Evolutionary conservation across 257 asterid genomes (phyloP).

Genomic region (Ligustrum vulgare): DNA sequence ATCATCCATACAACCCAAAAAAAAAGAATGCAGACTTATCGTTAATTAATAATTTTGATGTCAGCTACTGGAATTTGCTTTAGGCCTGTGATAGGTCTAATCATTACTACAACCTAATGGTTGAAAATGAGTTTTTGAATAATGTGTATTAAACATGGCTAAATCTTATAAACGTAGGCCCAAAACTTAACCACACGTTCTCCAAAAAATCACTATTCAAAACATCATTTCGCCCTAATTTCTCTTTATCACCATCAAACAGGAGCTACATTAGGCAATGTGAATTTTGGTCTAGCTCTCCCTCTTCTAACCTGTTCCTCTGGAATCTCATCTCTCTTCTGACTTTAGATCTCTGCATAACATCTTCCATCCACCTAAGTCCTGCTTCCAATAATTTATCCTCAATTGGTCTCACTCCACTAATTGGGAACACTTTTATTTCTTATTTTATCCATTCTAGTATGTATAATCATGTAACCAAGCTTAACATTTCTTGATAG

Average conservation of each 20-base stretch:
- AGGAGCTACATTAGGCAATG: not conserved
- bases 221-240: too few species aligned
- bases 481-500: not conserved
- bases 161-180: too few species aligned
- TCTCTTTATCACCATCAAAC: too few species aligned
- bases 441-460: not conserved
- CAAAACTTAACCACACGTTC: too few species aligned
- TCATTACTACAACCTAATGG: too few species aligned
- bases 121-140: too few species aligned
- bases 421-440: not conserved
- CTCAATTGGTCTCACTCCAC: not conserved
- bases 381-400: not conserved
- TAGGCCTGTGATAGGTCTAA: not conserved
- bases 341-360: not conserved
- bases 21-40: not conserved
- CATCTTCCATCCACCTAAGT: not conserved
- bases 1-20: not conserved
- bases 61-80: not conserved
- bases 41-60: not conserved
- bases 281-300: not conserved
- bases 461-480: not conserved
- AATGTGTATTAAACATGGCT: too few species aligned
- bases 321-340: not conserved
- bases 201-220: too few species aligned
- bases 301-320: not conserved